Percentiles rank a stretch among this genome's conserved stretches.
These are phyloP conservation scores for Isoetes taiwanensis DNA, from an alignment of 75 land plant species.

Conservation along the genomic window DNA sequence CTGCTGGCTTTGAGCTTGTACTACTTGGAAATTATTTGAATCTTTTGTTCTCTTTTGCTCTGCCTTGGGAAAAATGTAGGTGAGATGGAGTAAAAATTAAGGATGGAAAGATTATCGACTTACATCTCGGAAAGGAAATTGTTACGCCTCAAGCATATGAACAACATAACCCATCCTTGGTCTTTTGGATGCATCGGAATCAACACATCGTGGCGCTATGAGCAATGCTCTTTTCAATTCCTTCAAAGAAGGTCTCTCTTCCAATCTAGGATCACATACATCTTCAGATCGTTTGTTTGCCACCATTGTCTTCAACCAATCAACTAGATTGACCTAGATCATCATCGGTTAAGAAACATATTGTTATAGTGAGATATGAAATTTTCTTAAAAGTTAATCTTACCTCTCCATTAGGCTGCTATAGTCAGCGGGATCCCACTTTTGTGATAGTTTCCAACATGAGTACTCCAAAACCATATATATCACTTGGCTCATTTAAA, in stretches of 20 bases:
- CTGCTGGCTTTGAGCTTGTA: no score
- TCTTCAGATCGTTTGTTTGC: conserved; percentile 5
- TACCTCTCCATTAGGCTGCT: conserved; percentile 74
- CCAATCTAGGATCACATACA: neutral
- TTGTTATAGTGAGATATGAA: no score
- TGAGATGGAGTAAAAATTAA: no score
- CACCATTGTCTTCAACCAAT: conserved; percentile 7
- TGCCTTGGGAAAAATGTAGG: no score
- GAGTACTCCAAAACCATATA: conserved; percentile 82
- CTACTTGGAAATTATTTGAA: no score
- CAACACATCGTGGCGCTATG: conserved; percentile 60
- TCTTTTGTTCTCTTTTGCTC: no score
- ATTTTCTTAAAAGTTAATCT: no score
- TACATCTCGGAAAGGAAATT: conserved; percentile 47
- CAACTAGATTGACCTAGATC: conserved; percentile 2
- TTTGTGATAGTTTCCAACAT: conserved; percentile 71
- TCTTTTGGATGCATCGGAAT: conserved; percentile 57
- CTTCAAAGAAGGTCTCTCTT: conserved; percentile 17
- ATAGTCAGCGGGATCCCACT: conserved; percentile 75
- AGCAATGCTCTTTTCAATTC: conserved; percentile 42
- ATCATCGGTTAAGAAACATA: no score
- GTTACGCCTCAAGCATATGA: conserved; percentile 71
- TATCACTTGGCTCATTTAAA: conserved; percentile 79
- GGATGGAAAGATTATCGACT: no score
- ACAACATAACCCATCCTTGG: conserved; percentile 70